phyloP scores from a whole-genome alignment of 352 stramenopile species.

The Phytophthora sp. region DNA sequence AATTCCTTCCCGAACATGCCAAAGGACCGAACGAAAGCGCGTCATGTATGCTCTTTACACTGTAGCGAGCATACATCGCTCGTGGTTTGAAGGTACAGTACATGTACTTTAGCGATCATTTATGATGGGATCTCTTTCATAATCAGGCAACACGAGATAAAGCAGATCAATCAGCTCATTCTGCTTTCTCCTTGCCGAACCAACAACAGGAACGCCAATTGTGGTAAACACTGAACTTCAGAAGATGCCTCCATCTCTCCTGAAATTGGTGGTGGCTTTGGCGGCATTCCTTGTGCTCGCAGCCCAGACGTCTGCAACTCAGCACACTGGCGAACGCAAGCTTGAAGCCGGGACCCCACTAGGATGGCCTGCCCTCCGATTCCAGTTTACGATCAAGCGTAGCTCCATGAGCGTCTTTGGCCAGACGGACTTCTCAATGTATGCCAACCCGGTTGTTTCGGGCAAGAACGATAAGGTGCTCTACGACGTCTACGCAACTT shows the following conservation, averaged over 20 bases:
- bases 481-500: conserved; percentile 36
- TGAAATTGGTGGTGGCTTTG: conserved; percentile 3
- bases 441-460: conserved; percentile 31
- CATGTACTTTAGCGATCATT: no score
- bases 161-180: conserved; percentile 3
- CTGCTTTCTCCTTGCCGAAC: conserved; percentile 3
- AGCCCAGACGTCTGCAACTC: background rate
- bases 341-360: conserved; percentile 8
- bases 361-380: conserved; percentile 29
- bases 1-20: no score
- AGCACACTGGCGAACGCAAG: no score
- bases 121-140: no score
- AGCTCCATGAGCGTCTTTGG: conserved; percentile 31
- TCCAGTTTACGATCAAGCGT: conserved; percentile 40
- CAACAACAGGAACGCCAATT: no score
- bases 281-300: conserved; percentile 1
- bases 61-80: no score
- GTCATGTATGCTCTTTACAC: no score
- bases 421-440: conserved; percentile 32
- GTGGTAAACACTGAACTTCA: no score
- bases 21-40: no score
- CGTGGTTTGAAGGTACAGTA: no score
- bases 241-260: conserved; percentile 3
- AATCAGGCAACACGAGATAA: no score
- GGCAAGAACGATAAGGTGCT: conserved; percentile 28